Evolutionary conservation across 2,329 filamentous ascomycete species (phyloP).

Genomic region (Colletotrichum neosansevieriae): DNA sequence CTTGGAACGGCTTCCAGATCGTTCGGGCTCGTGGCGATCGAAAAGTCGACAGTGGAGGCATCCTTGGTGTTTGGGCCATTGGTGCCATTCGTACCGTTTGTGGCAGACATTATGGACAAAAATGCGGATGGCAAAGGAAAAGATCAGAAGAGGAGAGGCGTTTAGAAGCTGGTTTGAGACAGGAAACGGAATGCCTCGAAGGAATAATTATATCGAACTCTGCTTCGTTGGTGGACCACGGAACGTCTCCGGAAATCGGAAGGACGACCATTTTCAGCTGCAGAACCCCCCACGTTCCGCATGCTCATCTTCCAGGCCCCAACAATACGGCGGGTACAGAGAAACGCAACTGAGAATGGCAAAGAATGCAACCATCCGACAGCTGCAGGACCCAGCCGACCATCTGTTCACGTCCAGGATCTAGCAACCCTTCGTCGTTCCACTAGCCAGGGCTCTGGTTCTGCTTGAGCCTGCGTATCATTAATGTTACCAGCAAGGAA

Average conservation of each 20-base stretch:
- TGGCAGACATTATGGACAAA: neutral
- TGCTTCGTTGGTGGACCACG: too few relatives aligned
- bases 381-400: neutral
- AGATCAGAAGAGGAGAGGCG: neutral
- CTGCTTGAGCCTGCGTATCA: neutral
- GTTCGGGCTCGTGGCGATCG: slow-evolving; percentile 40
- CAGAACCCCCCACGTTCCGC: neutral
- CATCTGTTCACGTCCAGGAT: too few relatives aligned
- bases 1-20: slow-evolving; percentile 36
- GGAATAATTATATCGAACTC: neutral
- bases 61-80: neutral
- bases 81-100: slow-evolving; percentile 1
- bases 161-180: neutral
- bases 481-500: too few relatives aligned
- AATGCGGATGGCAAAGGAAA: neutral
- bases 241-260: too few relatives aligned
- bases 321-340: too few relatives aligned
- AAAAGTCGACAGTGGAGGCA: neutral
- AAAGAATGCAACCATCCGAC: too few relatives aligned
- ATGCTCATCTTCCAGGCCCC: too few relatives aligned
- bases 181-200: neutral
- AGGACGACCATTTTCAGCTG: neutral
- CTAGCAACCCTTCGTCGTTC: too few relatives aligned
- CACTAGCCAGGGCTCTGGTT: too few relatives aligned
- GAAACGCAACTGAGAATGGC: too few relatives aligned